phyloP scores from a whole-genome alignment of 2,329 filamentous ascomycete species.

The Ilyonectria destructans region DNA sequence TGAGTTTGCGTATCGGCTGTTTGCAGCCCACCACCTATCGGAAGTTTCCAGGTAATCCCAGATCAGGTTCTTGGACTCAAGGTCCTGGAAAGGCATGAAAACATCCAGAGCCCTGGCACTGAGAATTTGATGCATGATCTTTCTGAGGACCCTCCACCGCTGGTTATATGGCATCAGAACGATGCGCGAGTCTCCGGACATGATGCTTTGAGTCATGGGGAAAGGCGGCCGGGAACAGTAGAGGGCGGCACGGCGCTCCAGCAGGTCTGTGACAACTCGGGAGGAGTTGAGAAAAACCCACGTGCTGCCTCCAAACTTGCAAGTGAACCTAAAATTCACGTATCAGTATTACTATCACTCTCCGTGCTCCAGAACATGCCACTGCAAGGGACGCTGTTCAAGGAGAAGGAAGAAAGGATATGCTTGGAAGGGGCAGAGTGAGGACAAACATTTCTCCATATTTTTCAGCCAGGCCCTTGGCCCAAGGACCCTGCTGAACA shows the following conservation, averaged over 20 bases:
- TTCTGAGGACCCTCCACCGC: slow-evolving; percentile 12
- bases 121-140: slow-evolving; percentile 25
- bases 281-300: slow-evolving; percentile 21
- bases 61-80: slow-evolving; percentile 28
- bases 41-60: slow-evolving; percentile 18
- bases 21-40: slow-evolving; percentile 20
- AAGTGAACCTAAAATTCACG: slow-evolving; percentile 11
- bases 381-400: neutral
- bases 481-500: slow-evolving; percentile 4
- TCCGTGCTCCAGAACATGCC: neutral
- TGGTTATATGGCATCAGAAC: slow-evolving; percentile 18
- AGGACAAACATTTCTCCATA: slow-evolving; percentile 13
- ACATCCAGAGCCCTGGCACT: neutral
- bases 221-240: slow-evolving; percentile 13
- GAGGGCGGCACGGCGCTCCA: slow-evolving; percentile 12
- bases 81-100: slow-evolving; percentile 30
- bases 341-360: neutral
- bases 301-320: slow-evolving; percentile 9
- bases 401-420: neutral
- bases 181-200: slow-evolving; percentile 3
- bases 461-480: slow-evolving; percentile 1
- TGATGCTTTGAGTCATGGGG: slow-evolving; percentile 13
- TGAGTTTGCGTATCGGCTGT: slow-evolving; percentile 23
- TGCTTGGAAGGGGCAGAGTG: neutral
- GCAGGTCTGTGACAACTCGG: slow-evolving; percentile 12